phyloP scores from a whole-genome alignment of 306 rosid genomes.

The Coriaria nepalensis region DNA sequence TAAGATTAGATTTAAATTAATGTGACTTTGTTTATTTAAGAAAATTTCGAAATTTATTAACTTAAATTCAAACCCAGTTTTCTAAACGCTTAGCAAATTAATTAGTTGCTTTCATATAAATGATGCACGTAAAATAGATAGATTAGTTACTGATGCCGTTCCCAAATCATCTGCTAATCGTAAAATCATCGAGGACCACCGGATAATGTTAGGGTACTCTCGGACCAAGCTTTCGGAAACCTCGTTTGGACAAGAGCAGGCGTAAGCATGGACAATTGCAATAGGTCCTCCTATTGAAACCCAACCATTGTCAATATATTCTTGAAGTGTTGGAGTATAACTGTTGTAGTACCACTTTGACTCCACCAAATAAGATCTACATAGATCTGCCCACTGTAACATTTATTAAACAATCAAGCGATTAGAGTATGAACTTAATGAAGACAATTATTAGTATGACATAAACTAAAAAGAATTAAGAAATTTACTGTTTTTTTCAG shows the following conservation, averaged over 20 bases:
- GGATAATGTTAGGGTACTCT: conserved; percentile 2
- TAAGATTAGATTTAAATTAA: too few relatives aligned
- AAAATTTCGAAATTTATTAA: too few relatives aligned
- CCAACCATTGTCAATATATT: conserved; percentile 23
- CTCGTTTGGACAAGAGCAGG: conserved; percentile 5
- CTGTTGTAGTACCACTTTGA: conserved; percentile 19
- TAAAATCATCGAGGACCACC: conserved; percentile 1
- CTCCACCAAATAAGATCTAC: conserved; percentile 10
- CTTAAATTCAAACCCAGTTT: too few relatives aligned
- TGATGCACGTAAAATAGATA: too few relatives aligned
- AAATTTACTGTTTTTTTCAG: conserved; percentile 6
- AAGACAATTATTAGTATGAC: too few relatives aligned
- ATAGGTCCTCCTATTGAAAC: conserved; percentile 8
- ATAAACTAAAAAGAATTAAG: neutral
- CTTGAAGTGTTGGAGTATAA: conserved; percentile 13
- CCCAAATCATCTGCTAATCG: conserved; percentile 20
- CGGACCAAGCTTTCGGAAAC: conserved; percentile 3
- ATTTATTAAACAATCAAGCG: neutral
- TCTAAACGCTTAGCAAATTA: too few relatives aligned
- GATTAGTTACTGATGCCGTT: conserved; percentile 11
- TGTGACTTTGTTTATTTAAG: too few relatives aligned
- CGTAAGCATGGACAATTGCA: conserved; percentile 8
- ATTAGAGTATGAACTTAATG: too few relatives aligned
- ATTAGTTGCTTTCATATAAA: too few relatives aligned
- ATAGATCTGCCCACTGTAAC: conserved; percentile 18